phyloP scores from a whole-genome alignment of 1,284 basidiomycete species.

The Takashimella koratensis region DNA sequence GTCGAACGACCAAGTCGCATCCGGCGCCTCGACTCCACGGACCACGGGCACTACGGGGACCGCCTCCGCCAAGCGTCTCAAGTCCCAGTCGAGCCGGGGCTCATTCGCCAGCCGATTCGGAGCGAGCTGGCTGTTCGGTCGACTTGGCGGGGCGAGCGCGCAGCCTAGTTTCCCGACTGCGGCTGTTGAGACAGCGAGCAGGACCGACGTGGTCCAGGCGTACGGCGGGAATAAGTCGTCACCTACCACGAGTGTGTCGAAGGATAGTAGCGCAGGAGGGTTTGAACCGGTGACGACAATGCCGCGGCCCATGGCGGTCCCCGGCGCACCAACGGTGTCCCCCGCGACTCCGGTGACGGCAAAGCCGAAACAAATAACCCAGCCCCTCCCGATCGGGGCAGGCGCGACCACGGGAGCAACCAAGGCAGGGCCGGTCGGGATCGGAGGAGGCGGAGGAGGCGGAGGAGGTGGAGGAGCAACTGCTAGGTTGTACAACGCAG shows the following conservation, averaged over 20 bases:
- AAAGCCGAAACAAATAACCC: slow-evolving; percentile 16
- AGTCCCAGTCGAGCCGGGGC: slow-evolving; percentile 36
- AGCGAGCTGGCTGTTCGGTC: slow-evolving; percentile 39
- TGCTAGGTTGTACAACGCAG: slow-evolving; percentile 17
- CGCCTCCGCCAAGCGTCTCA: slow-evolving; percentile 28
- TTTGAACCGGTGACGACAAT: neutral
- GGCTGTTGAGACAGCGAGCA: slow-evolving; percentile 26
- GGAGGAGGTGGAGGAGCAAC: neutral
- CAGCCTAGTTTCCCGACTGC: slow-evolving; percentile 40
- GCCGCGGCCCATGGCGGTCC: slow-evolving; percentile 9
- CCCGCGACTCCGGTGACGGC: slow-evolving; percentile 30
- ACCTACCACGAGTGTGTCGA: neutral
- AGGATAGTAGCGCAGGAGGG: neutral
- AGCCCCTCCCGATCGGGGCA: slow-evolving; percentile 37
- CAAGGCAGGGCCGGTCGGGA: neutral
- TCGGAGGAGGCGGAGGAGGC: neutral
- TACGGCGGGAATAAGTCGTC: neutral
- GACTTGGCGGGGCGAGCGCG: slow-evolving; percentile 23
- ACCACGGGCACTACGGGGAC: slow-evolving; percentile 13
- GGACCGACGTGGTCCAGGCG: neutral
- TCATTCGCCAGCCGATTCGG: slow-evolving; percentile 39
- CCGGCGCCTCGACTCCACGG: slow-evolving; percentile 39
- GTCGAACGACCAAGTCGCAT: slow-evolving; percentile 9
- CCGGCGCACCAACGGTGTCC: slow-evolving; percentile 25
- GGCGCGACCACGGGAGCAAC: neutral